Percentiles rank a stretch among this genome's conserved stretches.
Conservation (phyloP, 495 filamentous ascomycete genomes). For the Astrocystis sublimbata region DNA sequence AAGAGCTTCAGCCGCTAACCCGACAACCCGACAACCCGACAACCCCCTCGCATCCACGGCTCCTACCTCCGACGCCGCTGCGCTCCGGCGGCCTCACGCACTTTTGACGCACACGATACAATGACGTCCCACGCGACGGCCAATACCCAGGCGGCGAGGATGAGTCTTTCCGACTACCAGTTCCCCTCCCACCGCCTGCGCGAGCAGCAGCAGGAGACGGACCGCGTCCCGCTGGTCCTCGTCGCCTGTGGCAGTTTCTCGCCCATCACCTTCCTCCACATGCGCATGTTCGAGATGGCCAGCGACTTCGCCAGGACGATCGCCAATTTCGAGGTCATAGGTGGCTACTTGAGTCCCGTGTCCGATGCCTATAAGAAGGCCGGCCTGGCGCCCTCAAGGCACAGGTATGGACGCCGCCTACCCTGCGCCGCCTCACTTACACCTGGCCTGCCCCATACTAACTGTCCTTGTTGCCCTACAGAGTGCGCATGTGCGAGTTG, state of each 20-base stretch:
- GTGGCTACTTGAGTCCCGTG: slow-evolving; percentile 72
- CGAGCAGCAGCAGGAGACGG: slow-evolving; percentile 63
- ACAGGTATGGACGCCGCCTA: slow-evolving; percentile 53
- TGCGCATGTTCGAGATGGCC: slow-evolving; percentile 82
- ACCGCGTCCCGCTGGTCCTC: slow-evolving; percentile 76
- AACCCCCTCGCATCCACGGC: too few relatives aligned
- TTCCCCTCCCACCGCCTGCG: slow-evolving; percentile 74
- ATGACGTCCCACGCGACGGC: slow-evolving; percentile 17
- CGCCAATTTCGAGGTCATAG: slow-evolving; percentile 82
- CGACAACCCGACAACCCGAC: too few relatives aligned
- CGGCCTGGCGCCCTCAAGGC: slow-evolving; percentile 72
- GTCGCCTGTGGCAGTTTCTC: slow-evolving; percentile 92
- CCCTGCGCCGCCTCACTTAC: not conserved
- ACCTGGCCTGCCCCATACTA: slow-evolving; percentile 5
- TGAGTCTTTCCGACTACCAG: slow-evolving; percentile 57
- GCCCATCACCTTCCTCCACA: slow-evolving; percentile 81
- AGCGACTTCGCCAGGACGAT: slow-evolving; percentile 54
- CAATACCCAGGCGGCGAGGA: slow-evolving; percentile 9
- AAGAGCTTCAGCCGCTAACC: too few relatives aligned
- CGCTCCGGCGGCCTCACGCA: not conserved
- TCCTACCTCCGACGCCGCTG: not conserved
- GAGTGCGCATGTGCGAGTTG: slow-evolving; percentile 68
- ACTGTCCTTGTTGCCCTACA: slow-evolving; percentile 15
- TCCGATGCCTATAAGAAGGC: slow-evolving; percentile 90
- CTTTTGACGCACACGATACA: not conserved